Evolutionary conservation across 2,329 filamentous ascomycete genomes (phyloP), one percentile per base, ranked within the genome.

Genomic region (Claviceps humidiphila): DNA sequence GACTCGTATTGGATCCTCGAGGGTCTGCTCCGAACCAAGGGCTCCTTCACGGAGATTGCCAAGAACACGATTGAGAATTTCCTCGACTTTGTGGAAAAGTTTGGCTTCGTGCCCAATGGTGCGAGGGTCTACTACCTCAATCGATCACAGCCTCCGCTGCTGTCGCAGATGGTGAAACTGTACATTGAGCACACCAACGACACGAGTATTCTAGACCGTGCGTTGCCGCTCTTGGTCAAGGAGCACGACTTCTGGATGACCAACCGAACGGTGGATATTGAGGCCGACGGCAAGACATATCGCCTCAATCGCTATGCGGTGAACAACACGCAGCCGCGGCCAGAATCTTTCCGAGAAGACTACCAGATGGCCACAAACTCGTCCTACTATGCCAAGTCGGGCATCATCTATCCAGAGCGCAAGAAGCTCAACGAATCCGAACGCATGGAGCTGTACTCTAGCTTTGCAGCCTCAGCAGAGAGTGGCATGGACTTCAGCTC

Each of bases 11-110:
- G 80, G 81, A 82, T 85, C 48, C 59, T 85, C 47, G 77, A 83
- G 65, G 82, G 82, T 24, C 70, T 86, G 24, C 66, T 85, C 38
- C 75, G 82, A 47, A 85, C 81, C 0, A 75, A 79, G 16, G 82
- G 82, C 40, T 74, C 75, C 45, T 85, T 84, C 56, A 75, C 76
- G 6, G 65, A 77, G 38, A 82, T 85, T 54, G 77, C 81, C 4
- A 74, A 73, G 61, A 84, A 85, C 64, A 82, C 80, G 34, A 82
- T 85, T 55, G 80, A 85, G 60, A 86, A 86, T 61, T 85, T 85
- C 58, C 67, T 85, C 11, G 82, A 85, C 58, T 71, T 85, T 40
- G 74, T 86, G 4, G 80, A 85, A 11, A 64, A 73, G 9, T 80
- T 77, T 57, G 82, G 82, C 11, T 84, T 85, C 59, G 74, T 85